phyloP scores from a whole-genome alignment of 768 basidiomycete species.

The Pleurotus giganteus region DNA sequence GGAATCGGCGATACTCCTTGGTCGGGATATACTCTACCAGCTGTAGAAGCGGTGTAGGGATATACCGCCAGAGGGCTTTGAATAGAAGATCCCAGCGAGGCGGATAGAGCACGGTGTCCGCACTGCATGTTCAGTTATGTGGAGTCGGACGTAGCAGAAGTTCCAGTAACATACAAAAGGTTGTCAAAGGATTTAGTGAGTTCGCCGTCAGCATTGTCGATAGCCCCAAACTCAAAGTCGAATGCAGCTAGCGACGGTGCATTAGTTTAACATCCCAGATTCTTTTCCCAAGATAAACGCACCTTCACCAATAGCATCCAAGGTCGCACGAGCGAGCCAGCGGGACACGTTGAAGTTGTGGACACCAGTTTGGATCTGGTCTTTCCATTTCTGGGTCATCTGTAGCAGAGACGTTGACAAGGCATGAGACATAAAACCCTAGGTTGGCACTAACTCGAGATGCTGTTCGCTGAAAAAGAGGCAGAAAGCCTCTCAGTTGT shows the following conservation, averaged over 20 bases:
- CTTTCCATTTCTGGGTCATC: conserved; percentile 28
- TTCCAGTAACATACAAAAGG: conserved; percentile 19
- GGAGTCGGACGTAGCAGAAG: conserved; percentile 20
- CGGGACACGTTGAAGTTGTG: conserved; percentile 23
- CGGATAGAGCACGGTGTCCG: conserved; percentile 4
- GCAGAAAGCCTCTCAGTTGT: conserved; percentile 17
- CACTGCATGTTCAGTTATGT: conserved; percentile 16
- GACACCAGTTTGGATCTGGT: conserved; percentile 16
- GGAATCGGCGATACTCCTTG: neutral
- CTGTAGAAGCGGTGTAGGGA: conserved; percentile 2
- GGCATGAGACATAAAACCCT: neutral
- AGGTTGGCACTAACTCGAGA: conserved; percentile 16
- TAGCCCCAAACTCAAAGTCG: conserved; percentile 31
- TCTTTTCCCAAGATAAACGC: neutral
- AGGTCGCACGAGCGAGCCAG: conserved; percentile 30
- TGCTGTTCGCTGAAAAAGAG: conserved; percentile 25
- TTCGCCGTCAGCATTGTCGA: conserved; percentile 20
- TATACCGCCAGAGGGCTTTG: conserved; percentile 2
- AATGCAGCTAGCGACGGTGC: conserved; percentile 29
- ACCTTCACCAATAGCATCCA: conserved; percentile 39
- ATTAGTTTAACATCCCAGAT: neutral
- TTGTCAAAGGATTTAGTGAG: conserved; percentile 19
- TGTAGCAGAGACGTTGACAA: conserved; percentile 4
- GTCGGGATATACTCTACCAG: conserved; percentile 6
- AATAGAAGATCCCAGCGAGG: conserved; percentile 17